phyloP scores from a whole-genome alignment of 2,329 filamentous ascomycete species.

The Apiospora phragmitis region DNA sequence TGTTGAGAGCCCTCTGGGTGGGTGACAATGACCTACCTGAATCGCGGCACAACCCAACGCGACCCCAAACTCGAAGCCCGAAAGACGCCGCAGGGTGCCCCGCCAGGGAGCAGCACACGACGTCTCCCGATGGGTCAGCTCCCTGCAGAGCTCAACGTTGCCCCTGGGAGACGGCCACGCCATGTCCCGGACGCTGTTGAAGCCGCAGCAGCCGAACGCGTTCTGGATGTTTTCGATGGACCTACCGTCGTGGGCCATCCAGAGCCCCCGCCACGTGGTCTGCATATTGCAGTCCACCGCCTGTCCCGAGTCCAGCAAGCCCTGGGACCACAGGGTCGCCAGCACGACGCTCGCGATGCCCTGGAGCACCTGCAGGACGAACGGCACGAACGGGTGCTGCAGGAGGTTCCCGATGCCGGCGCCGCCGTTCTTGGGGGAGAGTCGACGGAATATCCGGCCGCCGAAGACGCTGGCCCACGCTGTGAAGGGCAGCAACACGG shows the following conservation, averaged over 20 bases:
- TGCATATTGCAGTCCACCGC: slow-evolving; percentile 54
- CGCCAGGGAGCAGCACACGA: slow-evolving; percentile 59
- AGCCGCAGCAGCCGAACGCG: slow-evolving; percentile 65
- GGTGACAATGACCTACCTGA: slow-evolving; percentile 45
- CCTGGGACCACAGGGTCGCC: slow-evolving; percentile 40
- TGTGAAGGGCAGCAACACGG: slow-evolving; percentile 30
- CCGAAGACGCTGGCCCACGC: slow-evolving; percentile 28
- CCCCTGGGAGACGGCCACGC: slow-evolving; percentile 51
- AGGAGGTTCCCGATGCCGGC: background rate
- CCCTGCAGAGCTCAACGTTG: slow-evolving; percentile 40
- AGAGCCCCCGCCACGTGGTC: slow-evolving; percentile 57
- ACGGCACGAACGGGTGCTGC: slow-evolving; percentile 18
- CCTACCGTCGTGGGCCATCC: slow-evolving; percentile 44
- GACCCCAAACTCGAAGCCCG: slow-evolving; percentile 56
- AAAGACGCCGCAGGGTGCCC: slow-evolving; percentile 51
- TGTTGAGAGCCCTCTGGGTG: background rate
- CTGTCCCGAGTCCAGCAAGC: slow-evolving; percentile 31
- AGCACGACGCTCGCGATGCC: slow-evolving; percentile 43
- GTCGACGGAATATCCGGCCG: slow-evolving; percentile 1
- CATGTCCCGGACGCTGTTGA: slow-evolving; percentile 57
- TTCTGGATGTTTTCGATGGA: slow-evolving; percentile 65
- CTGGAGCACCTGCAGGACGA: slow-evolving; percentile 43
- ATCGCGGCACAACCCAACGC: slow-evolving; percentile 53
- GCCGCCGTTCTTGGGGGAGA: background rate
- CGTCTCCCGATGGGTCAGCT: slow-evolving; percentile 43